These are phyloP conservation scores for Paramecium bursaria DNA, from an alignment of 73 alveolate genomes.

Conservation along the genomic window DNA sequence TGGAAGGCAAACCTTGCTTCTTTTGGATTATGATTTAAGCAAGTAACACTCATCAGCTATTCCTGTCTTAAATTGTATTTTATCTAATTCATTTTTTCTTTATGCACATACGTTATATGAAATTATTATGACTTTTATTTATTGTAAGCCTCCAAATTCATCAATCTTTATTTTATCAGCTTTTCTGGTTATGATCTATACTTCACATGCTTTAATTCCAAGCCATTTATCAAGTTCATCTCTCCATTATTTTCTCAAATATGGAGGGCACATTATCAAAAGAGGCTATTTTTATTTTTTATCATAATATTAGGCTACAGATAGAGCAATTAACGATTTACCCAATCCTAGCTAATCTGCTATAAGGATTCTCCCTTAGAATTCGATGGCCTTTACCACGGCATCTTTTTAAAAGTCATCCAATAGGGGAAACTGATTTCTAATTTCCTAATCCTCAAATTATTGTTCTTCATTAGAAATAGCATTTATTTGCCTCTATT, in stretches of 20 bases:
- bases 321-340: constrained; percentile 90
- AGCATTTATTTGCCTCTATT: too few species aligned
- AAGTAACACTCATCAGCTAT: constrained; percentile 98
- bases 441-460: too few species aligned
- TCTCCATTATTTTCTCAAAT: constrained; percentile 90
- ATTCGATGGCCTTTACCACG: constrained; percentile 1
- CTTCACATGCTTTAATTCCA: constrained; percentile 70
- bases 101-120: constrained; percentile 91
- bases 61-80: constrained; percentile 78
- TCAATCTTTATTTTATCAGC: constrained; percentile 76
- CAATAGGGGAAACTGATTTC: too few species aligned
- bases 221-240: constrained; percentile 94
- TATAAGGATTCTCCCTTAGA: constrained; percentile 83
- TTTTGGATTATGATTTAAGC: constrained; percentile 83
- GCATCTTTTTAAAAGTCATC: constrained; percentile 18
- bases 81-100: constrained; percentile 73
- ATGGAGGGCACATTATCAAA: constrained; percentile 89
- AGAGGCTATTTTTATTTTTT: constrained; percentile 93
- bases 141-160: too few species aligned
- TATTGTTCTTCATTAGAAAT: too few species aligned
- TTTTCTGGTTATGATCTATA: constrained; percentile 76
- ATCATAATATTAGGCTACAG: constrained; percentile 82
- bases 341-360: constrained; percentile 99
- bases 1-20: constrained; percentile 90
- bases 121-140: constrained; percentile 83